phyloP scores from a whole-genome alignment of 2,329 filamentous ascomycete genomes.

The Phyllosticta citriasiana region DNA sequence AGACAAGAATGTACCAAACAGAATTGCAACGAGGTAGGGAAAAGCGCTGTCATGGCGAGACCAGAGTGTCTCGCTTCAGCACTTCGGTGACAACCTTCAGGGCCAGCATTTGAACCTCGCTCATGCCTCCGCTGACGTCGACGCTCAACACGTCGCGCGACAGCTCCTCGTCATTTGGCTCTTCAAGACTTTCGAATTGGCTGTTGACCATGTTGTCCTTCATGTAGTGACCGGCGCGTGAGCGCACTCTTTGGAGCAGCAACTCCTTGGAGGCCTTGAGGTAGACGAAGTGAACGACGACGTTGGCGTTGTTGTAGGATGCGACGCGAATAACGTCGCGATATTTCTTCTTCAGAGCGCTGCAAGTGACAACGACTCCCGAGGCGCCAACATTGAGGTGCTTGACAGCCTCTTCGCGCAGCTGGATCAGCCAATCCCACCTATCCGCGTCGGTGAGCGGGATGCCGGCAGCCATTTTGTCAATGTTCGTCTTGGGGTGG shows the following conservation, averaged over 20 bases:
- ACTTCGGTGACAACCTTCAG: constrained; percentile 28
- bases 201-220: constrained; percentile 90
- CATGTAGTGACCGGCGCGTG: constrained; percentile 84
- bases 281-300: constrained; percentile 77
- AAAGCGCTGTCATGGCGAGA: constrained; percentile 2
- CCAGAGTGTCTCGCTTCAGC: constrained; percentile 15
- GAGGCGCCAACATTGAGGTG: constrained; percentile 25
- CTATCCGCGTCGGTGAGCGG: constrained; percentile 87
- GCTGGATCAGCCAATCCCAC: constrained; percentile 79
- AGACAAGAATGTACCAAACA: background rate
- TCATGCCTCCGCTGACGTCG: constrained; percentile 33
- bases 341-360: constrained; percentile 93
- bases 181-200: constrained; percentile 82
- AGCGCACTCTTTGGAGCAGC: constrained; percentile 63
- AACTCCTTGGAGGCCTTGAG: constrained; percentile 68
- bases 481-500: constrained; percentile 43
- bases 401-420: constrained; percentile 36
- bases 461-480: constrained; percentile 79
- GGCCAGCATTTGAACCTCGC: constrained; percentile 32
- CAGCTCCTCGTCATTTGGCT: constrained; percentile 58
- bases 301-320: constrained; percentile 34
- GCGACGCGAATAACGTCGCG: constrained; percentile 56
- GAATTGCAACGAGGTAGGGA: background rate
- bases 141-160: constrained; percentile 37
- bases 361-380: constrained; percentile 90